Conservation (phyloP, 768 basidiomycete genomes). For the Grammothele lineata region DNA sequence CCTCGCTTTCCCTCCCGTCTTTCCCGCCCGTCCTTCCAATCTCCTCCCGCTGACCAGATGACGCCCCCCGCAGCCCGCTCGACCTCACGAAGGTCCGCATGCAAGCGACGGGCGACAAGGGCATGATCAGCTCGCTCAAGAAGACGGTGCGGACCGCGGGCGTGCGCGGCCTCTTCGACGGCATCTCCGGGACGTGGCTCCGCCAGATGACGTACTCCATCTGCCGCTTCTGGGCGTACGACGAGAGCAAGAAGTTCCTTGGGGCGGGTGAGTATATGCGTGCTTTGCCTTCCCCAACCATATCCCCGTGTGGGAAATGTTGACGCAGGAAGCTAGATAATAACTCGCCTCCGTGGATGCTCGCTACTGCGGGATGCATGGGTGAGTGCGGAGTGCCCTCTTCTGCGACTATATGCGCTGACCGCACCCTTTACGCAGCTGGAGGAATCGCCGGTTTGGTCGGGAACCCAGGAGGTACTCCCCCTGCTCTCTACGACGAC, state of each 20-base stretch:
- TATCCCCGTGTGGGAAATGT: too few relatives aligned
- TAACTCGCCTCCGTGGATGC: constrained; percentile 74
- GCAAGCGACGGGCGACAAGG: constrained; percentile 89
- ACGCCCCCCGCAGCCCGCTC: constrained; percentile 50
- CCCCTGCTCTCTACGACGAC: constrained; percentile 1
- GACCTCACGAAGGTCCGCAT: constrained; percentile 90
- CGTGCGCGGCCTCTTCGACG: constrained; percentile 76
- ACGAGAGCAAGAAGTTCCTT: constrained; percentile 81
- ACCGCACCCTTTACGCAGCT: constrained; percentile 39
- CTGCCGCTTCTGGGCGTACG: constrained; percentile 92
- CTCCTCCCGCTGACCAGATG: not conserved
- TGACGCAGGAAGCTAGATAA: constrained; percentile 32
- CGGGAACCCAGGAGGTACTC: constrained; percentile 81
- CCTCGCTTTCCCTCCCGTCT: not conserved
- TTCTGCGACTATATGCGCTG: too few relatives aligned
- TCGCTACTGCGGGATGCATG: constrained; percentile 81
- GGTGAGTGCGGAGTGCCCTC: constrained; percentile 43
- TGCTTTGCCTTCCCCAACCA: too few relatives aligned
- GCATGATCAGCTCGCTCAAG: constrained; percentile 78
- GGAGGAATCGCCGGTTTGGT: constrained; percentile 82
- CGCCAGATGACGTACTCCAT: constrained; percentile 92
- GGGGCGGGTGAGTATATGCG: constrained; percentile 61
- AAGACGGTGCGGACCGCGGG: constrained; percentile 84
- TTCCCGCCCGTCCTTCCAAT: not conserved
- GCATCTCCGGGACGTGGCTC: constrained; percentile 84